Percentiles rank a stretch among this genome's conserved stretches.
Conservation (phyloP, 306 rosid species). For the Vigna hirtella region DNA sequence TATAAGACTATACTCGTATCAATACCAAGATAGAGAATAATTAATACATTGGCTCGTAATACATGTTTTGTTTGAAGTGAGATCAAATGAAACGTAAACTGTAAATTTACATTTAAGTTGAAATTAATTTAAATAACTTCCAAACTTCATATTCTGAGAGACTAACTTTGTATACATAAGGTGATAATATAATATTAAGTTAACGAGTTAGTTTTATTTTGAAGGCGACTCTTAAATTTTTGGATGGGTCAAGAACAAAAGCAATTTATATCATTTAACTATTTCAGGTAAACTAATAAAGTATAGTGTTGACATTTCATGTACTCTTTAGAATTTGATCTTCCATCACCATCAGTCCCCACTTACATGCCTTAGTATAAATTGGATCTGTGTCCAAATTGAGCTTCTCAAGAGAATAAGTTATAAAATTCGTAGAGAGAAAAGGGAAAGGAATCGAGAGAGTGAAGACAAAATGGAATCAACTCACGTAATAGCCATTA, state of each 20-base stretch:
- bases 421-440: not conserved
- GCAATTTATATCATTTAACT: not conserved
- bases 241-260: not conserved
- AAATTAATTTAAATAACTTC: too few relatives aligned
- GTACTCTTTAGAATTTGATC: constrained; percentile 8
- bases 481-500: constrained; percentile 53
- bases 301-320: not conserved
- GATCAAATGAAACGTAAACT: too few relatives aligned
- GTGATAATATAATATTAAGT: too few relatives aligned
- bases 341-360: constrained; percentile 25
- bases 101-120: too few relatives aligned
- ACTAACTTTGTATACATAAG: too few relatives aligned
- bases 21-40: too few relatives aligned
- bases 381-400: constrained; percentile 35
- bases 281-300: not conserved
- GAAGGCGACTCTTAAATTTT: not conserved
- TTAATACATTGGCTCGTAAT: too few relatives aligned
- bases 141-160: too few relatives aligned
- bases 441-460: constrained; percentile 7
- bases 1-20: too few relatives aligned
- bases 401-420: constrained; percentile 28
- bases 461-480: constrained; percentile 58
- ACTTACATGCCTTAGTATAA: constrained; percentile 37
- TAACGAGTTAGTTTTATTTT: not conserved
- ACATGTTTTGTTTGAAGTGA: too few relatives aligned